Evolutionary conservation across 1,284 basidiomycete species (phyloP), one percentile per base, ranked within the genome.

Genomic region (Leccinum subrobustum): DNA sequence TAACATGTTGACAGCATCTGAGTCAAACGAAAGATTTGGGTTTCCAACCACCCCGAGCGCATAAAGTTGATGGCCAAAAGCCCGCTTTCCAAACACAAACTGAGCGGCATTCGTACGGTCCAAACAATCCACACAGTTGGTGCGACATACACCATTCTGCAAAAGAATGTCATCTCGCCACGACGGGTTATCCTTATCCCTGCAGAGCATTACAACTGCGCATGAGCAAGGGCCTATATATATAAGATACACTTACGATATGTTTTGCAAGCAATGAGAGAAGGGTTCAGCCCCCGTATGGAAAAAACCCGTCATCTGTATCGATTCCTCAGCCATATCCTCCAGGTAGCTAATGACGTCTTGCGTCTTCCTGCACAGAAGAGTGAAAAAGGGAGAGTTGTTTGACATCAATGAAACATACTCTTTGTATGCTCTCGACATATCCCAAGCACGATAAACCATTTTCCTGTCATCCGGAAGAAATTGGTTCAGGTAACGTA

Each of bases 31-130:
- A 25, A 99, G 79, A 66, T 92, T 88, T 0, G 96, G 94, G 60
- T 80, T 88, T 18, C 89, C 86, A 25, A 94, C 89, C 18, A 96
- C 83, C 3, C 97, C 97, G 1, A 99, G 85, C 0, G 95, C 96
- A 72, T 97, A 95, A 7, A 99, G 81, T 73, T 99, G 97, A 75
- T 98, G 95, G 0, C 95, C 96, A 12, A 99, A 81, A 0, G 93
- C 96, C 12, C 93, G 89, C 73, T 98, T 98, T 3, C 95, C 97
- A 64, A 99, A 96, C 0, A 98, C 95, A 70, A 98, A 98, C 71
- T 99, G 96, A 1, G 95, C 95, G 1, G 96, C 95, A 68, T 99
- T 99, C 3, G 97, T 99, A 4, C 95, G 87, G 73, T 99, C 97
- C 7, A 99, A 81, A 70, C 97, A 99, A 72, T 99, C 97, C 1